Conservation (phyloP, 768 basidiomycete genomes). For the Dioszegia crocea region DNA sequence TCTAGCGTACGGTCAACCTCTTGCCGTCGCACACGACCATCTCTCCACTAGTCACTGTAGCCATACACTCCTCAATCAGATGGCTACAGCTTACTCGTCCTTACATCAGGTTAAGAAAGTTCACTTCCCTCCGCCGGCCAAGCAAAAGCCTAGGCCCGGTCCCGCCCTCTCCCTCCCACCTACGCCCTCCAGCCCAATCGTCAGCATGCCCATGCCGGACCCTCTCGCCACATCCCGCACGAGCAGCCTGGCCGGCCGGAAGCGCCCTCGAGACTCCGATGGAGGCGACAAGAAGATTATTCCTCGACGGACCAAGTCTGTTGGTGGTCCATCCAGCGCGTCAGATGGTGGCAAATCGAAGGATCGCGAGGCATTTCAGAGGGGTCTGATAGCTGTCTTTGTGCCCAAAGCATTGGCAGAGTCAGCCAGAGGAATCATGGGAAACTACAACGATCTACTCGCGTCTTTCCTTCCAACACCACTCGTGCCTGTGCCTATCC, state of each 20-base stretch:
- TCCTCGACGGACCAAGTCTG: constrained; percentile 42
- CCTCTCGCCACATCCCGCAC: constrained; percentile 24
- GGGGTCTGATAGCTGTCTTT: constrained; percentile 49
- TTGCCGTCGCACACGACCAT: background rate
- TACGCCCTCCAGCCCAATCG: background rate
- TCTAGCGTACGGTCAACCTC: background rate
- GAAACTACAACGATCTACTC: constrained; percentile 82
- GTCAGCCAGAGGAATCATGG: constrained; percentile 60
- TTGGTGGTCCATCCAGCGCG: constrained; percentile 28
- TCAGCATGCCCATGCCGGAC: constrained; percentile 20
- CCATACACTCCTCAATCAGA: background rate
- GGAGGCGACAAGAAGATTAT: constrained; percentile 14
- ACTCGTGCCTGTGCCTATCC: constrained; percentile 53
- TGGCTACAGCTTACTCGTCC: constrained; percentile 24
- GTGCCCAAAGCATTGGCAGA: constrained; percentile 48
- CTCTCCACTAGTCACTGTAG: background rate
- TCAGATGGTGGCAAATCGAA: constrained; percentile 10
- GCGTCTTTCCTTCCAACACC: constrained; percentile 62
- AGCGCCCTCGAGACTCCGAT: constrained; percentile 36
- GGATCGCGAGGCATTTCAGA: constrained; percentile 46
- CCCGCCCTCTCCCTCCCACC: constrained; percentile 1
- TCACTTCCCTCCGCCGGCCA: constrained; percentile 10
- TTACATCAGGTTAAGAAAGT: constrained; percentile 27
- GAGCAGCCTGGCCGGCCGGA: constrained; percentile 34
- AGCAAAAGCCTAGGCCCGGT: constrained; percentile 1